Conservation (phyloP, 768 basidiomycete species). For the Mycena indigotica region DNA sequence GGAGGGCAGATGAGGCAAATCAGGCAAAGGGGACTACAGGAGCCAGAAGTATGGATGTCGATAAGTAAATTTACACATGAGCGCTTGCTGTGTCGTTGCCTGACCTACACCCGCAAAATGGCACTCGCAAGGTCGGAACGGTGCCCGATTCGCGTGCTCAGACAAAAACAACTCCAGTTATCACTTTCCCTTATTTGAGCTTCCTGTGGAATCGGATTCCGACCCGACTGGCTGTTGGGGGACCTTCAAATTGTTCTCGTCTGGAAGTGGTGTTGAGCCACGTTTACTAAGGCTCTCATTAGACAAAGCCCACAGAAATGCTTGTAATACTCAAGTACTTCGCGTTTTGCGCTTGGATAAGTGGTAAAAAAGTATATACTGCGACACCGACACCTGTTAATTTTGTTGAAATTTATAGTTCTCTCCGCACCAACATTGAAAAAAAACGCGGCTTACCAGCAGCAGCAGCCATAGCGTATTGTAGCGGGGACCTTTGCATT, state of each 20-base stretch:
- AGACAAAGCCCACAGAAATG: neutral
- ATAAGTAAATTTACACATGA: conserved; percentile 26
- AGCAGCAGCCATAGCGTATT: conserved; percentile 56
- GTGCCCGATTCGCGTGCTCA: neutral
- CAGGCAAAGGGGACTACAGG: conserved; percentile 28
- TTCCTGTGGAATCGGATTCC: too few species aligned
- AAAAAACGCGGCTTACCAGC: conserved; percentile 45
- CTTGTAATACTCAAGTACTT: conserved; percentile 5
- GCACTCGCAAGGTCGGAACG: neutral
- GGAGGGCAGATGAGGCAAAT: conserved; percentile 39
- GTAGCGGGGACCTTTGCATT: conserved; percentile 33
- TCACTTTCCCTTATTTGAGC: too few species aligned
- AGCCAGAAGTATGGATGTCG: conserved; percentile 33
- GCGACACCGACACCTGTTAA: conserved; percentile 14
- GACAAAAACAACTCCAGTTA: neutral
- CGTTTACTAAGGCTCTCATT: neutral
- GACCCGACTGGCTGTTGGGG: too few species aligned
- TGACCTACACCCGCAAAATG: conserved; percentile 7
- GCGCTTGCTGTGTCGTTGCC: conserved; percentile 6
- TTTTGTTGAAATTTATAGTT: neutral
- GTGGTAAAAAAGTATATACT: conserved; percentile 18
- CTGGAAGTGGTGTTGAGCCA: neutral
- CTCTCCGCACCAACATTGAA: neutral
- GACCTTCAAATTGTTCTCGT: neutral
- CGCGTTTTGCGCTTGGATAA: conserved; percentile 15